phyloP scores from a whole-genome alignment of 2,329 filamentous ascomycete genomes.

The Epichloe coenophiala region DNA sequence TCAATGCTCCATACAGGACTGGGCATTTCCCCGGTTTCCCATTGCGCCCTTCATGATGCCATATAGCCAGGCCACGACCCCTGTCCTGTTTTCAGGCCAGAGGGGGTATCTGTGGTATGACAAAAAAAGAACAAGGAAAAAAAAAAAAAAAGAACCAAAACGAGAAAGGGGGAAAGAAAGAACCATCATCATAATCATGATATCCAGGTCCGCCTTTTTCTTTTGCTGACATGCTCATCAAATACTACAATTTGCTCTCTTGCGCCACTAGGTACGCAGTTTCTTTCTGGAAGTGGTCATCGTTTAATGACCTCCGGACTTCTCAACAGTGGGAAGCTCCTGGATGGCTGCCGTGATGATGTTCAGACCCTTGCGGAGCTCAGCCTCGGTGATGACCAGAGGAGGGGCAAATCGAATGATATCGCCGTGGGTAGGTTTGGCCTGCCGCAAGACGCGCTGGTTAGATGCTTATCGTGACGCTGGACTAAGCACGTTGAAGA shows the following conservation, averaged over 20 bases:
- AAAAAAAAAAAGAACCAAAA: background rate
- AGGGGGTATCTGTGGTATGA: conserved; percentile 5
- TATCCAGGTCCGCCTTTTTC: background rate
- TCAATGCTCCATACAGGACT: conserved; percentile 3
- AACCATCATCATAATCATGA: background rate
- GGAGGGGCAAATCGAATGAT: conserved; percentile 97
- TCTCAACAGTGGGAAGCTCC: conserved; percentile 56
- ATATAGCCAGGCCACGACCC: background rate
- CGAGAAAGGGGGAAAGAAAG: background rate
- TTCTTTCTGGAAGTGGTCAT: background rate
- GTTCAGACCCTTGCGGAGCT: conserved; percentile 62
- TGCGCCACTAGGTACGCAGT: conserved; percentile 2
- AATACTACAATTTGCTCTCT: conserved; percentile 13
- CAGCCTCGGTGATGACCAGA: conserved; percentile 79
- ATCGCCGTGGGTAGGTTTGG: conserved; percentile 96
- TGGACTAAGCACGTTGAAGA: no score
- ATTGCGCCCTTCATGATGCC: conserved; percentile 2
- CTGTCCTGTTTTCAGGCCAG: background rate
- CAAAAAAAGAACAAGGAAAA: background rate
- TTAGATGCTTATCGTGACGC: background rate
- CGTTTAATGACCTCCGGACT: conserved; percentile 24
- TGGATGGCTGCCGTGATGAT: conserved; percentile 73
- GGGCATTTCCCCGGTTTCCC: conserved; percentile 2
- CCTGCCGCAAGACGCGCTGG: conserved; percentile 34
- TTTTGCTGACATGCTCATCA: conserved; percentile 1